Evolutionary conservation across 805 yeast genomes (phyloP), one percentile per base, ranked within the genome.

Genomic region (Yarrowia hollandica): DNA sequence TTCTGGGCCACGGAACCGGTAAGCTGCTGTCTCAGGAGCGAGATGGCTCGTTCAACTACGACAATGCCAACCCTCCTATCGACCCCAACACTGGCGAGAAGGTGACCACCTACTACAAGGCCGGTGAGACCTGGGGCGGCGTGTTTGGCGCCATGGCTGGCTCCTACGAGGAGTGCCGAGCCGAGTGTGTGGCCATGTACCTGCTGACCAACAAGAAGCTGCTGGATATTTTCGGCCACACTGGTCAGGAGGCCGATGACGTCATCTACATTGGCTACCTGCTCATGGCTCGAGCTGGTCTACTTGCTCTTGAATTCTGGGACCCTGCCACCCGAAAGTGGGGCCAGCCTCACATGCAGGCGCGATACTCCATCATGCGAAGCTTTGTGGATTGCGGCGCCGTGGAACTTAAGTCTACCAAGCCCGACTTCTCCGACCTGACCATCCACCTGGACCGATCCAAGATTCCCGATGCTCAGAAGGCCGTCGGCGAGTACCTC

Each of bases 281-380:
- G 63, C 83, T 82, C 64, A 90, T 90, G 97, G 86, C 90, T 22
- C 79, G 96, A 65, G 96, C 96, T 5, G 97, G 96, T 61, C 75
- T 90, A 52, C 68, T 86, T 31, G 92, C 88, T 7, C 77, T 90
- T 68, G 96, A 90, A 71, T 88, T 79, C 70, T 90, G 95, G 90
- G 96, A 90, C 71, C 96, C 96, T 35, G 72, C 73, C 42, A 79
- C 88, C 25, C 75, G 77, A 61, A 89, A 88, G 73, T 90, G 96
- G 96, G 96, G 96, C 26, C 97, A 90, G 74, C 84, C 97, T 12
- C 97, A 90, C 71, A 88, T 89, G 90, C 96, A 89, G 74, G 96
- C 96, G 3, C 79, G 97, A 71, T 90, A 80, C 73, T 88, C 94
- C 28, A 89, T 90, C 65, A 78, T 88, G 79, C 88, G 87, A 74